Base-by-base conservation (phyloP, 305 asterid genomes). In the Fraxinus angustifolia region DNA sequence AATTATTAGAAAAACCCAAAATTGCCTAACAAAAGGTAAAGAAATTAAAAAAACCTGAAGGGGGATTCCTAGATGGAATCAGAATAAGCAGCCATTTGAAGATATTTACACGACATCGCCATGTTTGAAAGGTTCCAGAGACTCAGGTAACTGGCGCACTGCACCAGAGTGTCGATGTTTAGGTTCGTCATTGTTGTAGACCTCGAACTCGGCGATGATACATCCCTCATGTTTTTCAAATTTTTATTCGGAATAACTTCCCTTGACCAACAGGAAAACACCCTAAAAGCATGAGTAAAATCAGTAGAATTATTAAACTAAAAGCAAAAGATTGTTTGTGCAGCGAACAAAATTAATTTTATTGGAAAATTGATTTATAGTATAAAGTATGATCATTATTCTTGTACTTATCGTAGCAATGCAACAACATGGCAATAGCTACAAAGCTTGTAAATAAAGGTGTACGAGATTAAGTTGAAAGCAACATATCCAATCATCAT, bases 61-160 rank as follows among this genome's bases (percentile, higher is more conserved):
- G n/a, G n/a, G n/a, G n/a, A n/a, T n/a, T n/a, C n/a, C n/a, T n/a
- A n/a, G n/a, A n/a, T n/a, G n/a, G n/a, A n/a, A n/a, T n/a, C n/a
- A n/a, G n/a, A n/a, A n/a, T n/a, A n/a, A n/a, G n/a, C n/a, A n/a
- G n/a, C n/a, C n/a, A n/a, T n/a, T n/a, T n/a, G n/a, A n/a, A n/a
- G n/a, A n/a, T n/a, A n/a, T n/a, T n/a, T n/a, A n/a, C n/a, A n/a
- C n/a, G n/a, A n/a, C n/a, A n/a, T n/a, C n/a, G n/a, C n/a, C n/a
- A n/a, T n/a, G 85, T 85, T 94, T 31, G 94, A 68, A 45, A 94
- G 50, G 80, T 94, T 95, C 17, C 79, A 89, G 75, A 88, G 82
- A 76, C 81, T 86, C 81, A 92, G 90, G 85, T 81, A 74, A 74
- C 85, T 89, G 62, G 93, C 92, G 83, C 93, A 88, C n/a, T 82